Evolutionary conservation across 1,139 yeast genomes (phyloP).

Genomic region (Groenewaldozyma auringiensis): DNA sequence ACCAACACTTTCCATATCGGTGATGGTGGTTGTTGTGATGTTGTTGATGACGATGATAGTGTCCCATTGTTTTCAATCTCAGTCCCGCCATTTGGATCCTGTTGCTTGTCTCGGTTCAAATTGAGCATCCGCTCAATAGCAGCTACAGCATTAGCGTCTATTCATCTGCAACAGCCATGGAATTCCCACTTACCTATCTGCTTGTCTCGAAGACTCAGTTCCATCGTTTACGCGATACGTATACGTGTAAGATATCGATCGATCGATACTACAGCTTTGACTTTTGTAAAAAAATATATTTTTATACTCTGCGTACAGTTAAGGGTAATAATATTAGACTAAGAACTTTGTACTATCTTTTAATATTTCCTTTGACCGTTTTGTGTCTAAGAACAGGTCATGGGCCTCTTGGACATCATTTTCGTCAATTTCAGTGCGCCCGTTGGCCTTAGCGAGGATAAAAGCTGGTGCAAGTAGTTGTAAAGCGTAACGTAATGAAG

Average conservation of each 20-base stretch:
- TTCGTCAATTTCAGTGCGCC: conserved; percentile 60
- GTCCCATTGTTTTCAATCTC: neutral
- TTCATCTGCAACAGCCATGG: neutral
- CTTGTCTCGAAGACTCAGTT: conserved; percentile 33
- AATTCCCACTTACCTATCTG: conserved; percentile 31
- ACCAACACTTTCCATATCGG: conserved; percentile 85
- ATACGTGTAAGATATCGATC: neutral
- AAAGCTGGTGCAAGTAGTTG: conserved; percentile 91
- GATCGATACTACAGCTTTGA: neutral
- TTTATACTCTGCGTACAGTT: neutral
- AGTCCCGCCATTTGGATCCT: conserved; percentile 20
- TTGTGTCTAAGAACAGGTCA: conserved; percentile 76
- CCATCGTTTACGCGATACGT: conserved; percentile 7
- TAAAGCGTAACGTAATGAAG: conserved; percentile 83
- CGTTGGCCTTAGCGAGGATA: conserved; percentile 64
- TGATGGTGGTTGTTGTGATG: neutral
- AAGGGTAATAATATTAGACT: conserved; percentile 14
- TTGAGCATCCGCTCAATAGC: conserved; percentile 78
- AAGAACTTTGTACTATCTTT: conserved; percentile 23
- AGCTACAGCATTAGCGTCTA: conserved; percentile 22
- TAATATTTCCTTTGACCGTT: conserved; percentile 72
- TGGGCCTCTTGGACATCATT: conserved; percentile 85
- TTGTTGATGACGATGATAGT: neutral
- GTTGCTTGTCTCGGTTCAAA: conserved; percentile 49
- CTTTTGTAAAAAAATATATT: neutral